Percentiles rank a stretch among this genome's conserved stretches.
Conservation (phyloP, 805 yeast genomes). For the Barnettozyma sp. region DNA sequence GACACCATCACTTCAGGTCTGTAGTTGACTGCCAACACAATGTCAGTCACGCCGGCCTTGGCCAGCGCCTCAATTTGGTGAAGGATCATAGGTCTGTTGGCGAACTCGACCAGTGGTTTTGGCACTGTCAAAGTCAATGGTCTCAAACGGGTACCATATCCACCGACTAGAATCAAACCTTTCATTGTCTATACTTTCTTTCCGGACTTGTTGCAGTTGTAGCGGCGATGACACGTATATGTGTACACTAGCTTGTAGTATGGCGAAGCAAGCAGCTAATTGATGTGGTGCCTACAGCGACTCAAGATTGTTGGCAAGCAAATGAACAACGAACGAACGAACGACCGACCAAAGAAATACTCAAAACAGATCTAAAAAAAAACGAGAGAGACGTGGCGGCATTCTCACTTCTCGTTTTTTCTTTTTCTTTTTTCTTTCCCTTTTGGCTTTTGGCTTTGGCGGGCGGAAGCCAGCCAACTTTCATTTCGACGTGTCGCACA, state of each 20-base stretch:
- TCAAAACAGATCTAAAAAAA: no score
- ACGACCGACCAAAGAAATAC: no score
- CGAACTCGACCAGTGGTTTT: slow-evolving; percentile 96
- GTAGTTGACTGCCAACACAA: slow-evolving; percentile 97
- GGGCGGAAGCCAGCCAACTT: no score
- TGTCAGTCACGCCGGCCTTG: slow-evolving; percentile 97
- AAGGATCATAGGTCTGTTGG: slow-evolving; percentile 97
- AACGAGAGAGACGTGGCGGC: no score
- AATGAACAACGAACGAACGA: no score
- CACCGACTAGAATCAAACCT: slow-evolving; percentile 97
- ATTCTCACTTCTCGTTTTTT: no score
- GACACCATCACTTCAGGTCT: slow-evolving; percentile 99
- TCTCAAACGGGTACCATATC: slow-evolving; percentile 99
- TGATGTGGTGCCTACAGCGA: no score
- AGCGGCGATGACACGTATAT: slow-evolving; percentile 7
- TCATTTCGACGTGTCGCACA: no score
- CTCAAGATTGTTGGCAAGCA: no score
- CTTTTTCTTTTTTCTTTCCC: no score
- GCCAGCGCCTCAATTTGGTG: slow-evolving; percentile 99
- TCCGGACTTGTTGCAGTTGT: neutral
- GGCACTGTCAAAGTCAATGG: slow-evolving; percentile 94
- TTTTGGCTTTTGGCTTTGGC: no score
- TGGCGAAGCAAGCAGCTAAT: slow-evolving; percentile 7
- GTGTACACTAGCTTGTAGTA: neutral
- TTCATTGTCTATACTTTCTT: slow-evolving; percentile 77